Percentiles rank a stretch among this genome's conserved stretches.
phyloP scores from a whole-genome alignment of 257 asterid genomes.

The Avicennia marina region DNA sequence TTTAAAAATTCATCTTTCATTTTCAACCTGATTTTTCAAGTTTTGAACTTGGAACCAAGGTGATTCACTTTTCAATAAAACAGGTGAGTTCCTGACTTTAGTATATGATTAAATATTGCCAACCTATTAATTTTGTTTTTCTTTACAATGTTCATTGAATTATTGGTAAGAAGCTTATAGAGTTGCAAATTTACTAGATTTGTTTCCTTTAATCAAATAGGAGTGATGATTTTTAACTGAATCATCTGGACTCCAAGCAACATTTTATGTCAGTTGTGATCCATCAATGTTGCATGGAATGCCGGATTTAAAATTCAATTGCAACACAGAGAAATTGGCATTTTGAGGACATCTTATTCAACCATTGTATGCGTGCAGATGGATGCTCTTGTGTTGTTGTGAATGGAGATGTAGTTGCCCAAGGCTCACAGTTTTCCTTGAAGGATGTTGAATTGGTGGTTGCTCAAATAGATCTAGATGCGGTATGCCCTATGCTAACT shows the following conservation, averaged over 20 bases:
- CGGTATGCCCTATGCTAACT: constrained; percentile 48
- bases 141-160: too few species aligned
- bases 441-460: constrained; percentile 90
- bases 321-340: not conserved
- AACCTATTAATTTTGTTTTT: too few species aligned
- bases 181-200: constrained; percentile 1
- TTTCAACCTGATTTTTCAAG: constrained; percentile 2
- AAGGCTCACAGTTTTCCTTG: constrained; percentile 87
- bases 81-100: too few species aligned
- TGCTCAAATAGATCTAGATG: constrained; percentile 95
- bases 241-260: constrained; percentile 4
- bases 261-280: not conserved
- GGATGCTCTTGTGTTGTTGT: constrained; percentile 93
- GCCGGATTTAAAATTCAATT: not conserved
- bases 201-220: not conserved
- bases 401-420: constrained; percentile 93
- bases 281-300: not conserved
- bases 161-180: too few species aligned
- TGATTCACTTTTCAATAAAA: not conserved
- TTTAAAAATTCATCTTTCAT: not conserved
- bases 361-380: constrained; percentile 44
- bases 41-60: too few species aligned
- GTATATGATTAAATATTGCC: too few species aligned
- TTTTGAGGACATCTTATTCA: constrained; percentile 19
- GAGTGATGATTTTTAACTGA: not conserved